Percentiles rank a stretch among this genome's conserved stretches.
phyloP scores from a whole-genome alignment of 2,329 filamentous ascomycete genomes.

The Bipolaris oryzae region DNA sequence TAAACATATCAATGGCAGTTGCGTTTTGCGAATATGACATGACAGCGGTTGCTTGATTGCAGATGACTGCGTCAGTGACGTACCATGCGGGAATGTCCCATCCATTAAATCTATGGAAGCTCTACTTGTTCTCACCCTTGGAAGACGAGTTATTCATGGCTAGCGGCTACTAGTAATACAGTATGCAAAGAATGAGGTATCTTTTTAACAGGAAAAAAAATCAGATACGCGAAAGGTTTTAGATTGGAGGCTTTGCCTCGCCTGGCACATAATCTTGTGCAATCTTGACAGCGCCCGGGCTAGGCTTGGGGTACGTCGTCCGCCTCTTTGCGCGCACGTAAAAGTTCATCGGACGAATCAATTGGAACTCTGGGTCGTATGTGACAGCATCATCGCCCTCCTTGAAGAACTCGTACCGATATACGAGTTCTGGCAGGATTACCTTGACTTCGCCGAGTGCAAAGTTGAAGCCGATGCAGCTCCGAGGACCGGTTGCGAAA shows the following conservation, averaged over 20 bases:
- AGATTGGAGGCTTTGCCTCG: conserved; percentile 15
- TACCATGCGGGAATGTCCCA: too few species aligned
- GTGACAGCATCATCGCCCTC: conserved; percentile 13
- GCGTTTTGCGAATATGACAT: too few species aligned
- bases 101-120: too few species aligned
- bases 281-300: conserved; percentile 14
- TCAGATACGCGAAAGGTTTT: neutral
- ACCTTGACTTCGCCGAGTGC: conserved; percentile 20
- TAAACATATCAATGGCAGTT: too few species aligned
- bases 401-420: conserved; percentile 20
- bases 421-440: conserved; percentile 14
- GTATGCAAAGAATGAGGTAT: too few species aligned
- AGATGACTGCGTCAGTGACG: too few species aligned
- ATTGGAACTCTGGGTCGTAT: conserved; percentile 22
- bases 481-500: conserved; percentile 17
- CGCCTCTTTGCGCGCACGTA: conserved; percentile 20
- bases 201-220: too few species aligned
- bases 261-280: conserved; percentile 19
- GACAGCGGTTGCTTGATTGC: too few species aligned
- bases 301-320: conserved; percentile 16
- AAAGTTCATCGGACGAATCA: conserved; percentile 22
- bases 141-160: too few species aligned
- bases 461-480: conserved; percentile 24
- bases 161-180: too few species aligned
- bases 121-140: too few species aligned